Conservation (phyloP, 495 filamentous ascomycete genomes). For the Chaetomidium leptoderma region DNA sequence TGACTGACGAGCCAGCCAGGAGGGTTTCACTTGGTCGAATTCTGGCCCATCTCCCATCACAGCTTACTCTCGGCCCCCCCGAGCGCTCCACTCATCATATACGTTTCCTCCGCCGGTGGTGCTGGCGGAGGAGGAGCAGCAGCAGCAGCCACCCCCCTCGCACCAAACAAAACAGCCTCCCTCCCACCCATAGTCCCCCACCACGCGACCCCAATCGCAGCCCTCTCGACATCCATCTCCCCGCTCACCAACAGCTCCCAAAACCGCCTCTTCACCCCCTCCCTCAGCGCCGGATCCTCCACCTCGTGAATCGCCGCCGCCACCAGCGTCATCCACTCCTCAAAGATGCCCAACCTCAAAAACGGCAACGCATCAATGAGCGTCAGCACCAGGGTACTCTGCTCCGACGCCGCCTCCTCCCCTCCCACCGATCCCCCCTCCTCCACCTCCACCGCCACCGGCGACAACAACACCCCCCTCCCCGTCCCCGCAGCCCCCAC, state of each 20-base stretch:
- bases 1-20: too few relatives aligned
- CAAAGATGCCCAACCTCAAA: slow-evolving; percentile 62
- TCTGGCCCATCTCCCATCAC: slow-evolving; percentile 7
- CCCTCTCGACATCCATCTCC: slow-evolving; percentile 88
- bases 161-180: slow-evolving; percentile 36
- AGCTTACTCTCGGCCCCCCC: slow-evolving; percentile 14
- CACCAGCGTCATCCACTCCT: slow-evolving; percentile 59
- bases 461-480: slow-evolving; percentile 37
- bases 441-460: neutral
- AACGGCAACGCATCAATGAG: slow-evolving; percentile 79
- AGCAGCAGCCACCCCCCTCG: neutral
- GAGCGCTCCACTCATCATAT: slow-evolving; percentile 48
- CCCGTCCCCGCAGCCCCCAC: slow-evolving; percentile 57
- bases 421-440: neutral
- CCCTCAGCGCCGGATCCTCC: slow-evolving; percentile 56
- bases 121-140: neutral
- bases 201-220: slow-evolving; percentile 78
- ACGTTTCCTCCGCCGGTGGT: slow-evolving; percentile 18
- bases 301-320: slow-evolving; percentile 65
- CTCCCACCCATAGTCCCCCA: slow-evolving; percentile 57
- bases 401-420: slow-evolving; percentile 59
- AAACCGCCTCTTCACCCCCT: slow-evolving; percentile 66
- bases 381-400: slow-evolving; percentile 72
- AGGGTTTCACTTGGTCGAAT: too few relatives aligned
- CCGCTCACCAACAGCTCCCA: slow-evolving; percentile 81